Base-by-base conservation (phyloP, 2,329 filamentous ascomycete genomes). In the Trichoderma simmonsii region DNA sequence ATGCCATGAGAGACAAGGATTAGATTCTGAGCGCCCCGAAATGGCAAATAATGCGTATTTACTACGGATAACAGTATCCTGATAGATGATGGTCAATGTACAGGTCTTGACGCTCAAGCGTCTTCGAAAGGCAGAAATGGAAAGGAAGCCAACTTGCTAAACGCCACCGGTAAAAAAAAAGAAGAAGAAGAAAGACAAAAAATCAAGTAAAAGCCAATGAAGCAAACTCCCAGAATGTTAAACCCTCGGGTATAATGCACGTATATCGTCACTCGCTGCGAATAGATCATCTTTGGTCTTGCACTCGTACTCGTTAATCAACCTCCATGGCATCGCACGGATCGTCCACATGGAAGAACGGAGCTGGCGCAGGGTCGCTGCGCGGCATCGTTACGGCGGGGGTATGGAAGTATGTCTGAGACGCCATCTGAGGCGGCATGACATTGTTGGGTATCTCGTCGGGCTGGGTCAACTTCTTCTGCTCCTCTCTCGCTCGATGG, bases 311-410 rank as follows among this genome's bases (percentile, higher is more conserved):
- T 48, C 12, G 18, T 60, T 36, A 71, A 71, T 90, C 90, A 76
- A 92, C 81, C 67, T 92, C 90, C 91, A 93, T 93, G 15, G 87
- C 89, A 78, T 92, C 90, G 1, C 83, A 82, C 75, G 91, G 88
- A 63, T 85, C 67, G 6, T 73, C 73, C 18, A 75, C 30, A 6
- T 57, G 39, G 57, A 62, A 54, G 15, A 34, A 34, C 18, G 48
- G 30, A 36, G 39, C 75, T 36, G 57, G 26, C 61, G 59, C 32
- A 6, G 36, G 39, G 30, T 64, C 28, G 24, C 11, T n/a, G 15
- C 32, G 54, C 24, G 56, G 28, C 28, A 61, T 69, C 66, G 56
- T 12, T 54, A 24, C 57, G 28, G 39, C 26, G 3, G 26, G 18
- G 3, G 66, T 12, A 4, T 69, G 36, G 14, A 56, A 32, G 75